These are phyloP conservation scores for Clarkia xantiana DNA, from an alignment of 345 rosid genomes.

Conservation along the genomic window DNA sequence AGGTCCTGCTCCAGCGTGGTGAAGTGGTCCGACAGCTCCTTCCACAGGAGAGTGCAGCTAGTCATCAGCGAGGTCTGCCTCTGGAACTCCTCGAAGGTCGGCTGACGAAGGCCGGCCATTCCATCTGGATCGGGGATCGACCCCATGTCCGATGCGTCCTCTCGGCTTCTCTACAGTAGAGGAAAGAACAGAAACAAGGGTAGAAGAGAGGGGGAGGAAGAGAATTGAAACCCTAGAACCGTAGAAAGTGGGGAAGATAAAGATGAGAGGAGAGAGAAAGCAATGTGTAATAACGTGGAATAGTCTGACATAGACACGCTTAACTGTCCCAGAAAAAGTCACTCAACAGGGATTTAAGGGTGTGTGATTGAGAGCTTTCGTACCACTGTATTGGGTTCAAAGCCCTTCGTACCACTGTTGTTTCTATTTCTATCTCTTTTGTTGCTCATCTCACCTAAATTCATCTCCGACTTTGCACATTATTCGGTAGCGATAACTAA, in stretches of 20 bases:
- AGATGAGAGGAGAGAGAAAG: constrained; percentile 12
- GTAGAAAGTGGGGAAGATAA: constrained; percentile 10
- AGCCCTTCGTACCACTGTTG: too few relatives aligned
- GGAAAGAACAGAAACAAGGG: constrained; percentile 3
- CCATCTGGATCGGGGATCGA: constrained; percentile 94
- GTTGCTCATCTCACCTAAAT: too few relatives aligned
- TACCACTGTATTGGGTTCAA: too few relatives aligned
- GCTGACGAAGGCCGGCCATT: constrained; percentile 50
- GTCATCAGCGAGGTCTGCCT: constrained; percentile 86
- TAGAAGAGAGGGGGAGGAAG: neutral
- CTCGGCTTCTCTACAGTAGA: constrained; percentile 9
- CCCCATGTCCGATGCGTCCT: constrained; percentile 40
- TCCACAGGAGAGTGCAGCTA: constrained; percentile 97
- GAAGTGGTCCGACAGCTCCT: constrained; percentile 96
- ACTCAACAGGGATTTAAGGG: neutral
- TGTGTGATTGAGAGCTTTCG: constrained; percentile 22
- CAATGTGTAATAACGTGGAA: constrained; percentile 34
- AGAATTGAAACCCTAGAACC: constrained; percentile 25
- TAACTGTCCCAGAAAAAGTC: constrained; percentile 10
- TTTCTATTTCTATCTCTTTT: too few relatives aligned
- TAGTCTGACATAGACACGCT: constrained; percentile 25
- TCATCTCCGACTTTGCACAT: too few relatives aligned
- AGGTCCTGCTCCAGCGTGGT: constrained; percentile 65
- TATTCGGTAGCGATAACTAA: too few relatives aligned
- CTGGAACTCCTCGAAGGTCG: constrained; percentile 93